These are phyloP conservation scores for Scutellaria galericulata DNA, from an alignment of 257 asterid species.

Conservation along the genomic window DNA sequence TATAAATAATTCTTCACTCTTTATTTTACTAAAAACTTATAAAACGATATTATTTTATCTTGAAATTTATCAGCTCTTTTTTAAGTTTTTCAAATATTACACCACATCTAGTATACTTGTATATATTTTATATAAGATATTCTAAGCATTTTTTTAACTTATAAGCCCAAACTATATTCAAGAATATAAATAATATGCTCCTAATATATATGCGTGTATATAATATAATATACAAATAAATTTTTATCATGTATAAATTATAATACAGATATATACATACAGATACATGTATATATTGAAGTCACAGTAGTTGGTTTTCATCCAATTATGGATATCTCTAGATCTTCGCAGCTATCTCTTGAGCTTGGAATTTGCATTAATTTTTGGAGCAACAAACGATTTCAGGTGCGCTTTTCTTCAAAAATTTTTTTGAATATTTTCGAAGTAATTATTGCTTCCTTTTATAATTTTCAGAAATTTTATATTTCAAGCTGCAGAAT, in stretches of 20 bases:
- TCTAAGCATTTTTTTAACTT: too few species aligned
- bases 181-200: not conserved
- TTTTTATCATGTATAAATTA: not conserved
- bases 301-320: conserved; percentile 19
- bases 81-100: too few species aligned
- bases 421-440: not conserved
- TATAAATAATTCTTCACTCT: too few species aligned
- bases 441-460: not conserved
- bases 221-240: not conserved
- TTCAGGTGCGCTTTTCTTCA: conserved; percentile 30
- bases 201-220: not conserved
- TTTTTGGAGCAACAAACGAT: conserved; percentile 32
- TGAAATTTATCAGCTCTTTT: too few species aligned
- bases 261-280: not conserved
- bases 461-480: conserved; percentile 8
- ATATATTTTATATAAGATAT: too few species aligned
- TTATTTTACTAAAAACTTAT: too few species aligned
- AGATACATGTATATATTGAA: not conserved
- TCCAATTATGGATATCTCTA: conserved; percentile 43
- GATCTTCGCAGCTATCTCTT: conserved; percentile 42
- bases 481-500: conserved; percentile 42
- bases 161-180: too few species aligned
- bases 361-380: conserved; percentile 46
- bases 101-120: too few species aligned
- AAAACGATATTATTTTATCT: too few species aligned